Base-by-base conservation (phyloP, 2,329 filamentous ascomycete species). In the Aspergillus pseudonomiae region DNA sequence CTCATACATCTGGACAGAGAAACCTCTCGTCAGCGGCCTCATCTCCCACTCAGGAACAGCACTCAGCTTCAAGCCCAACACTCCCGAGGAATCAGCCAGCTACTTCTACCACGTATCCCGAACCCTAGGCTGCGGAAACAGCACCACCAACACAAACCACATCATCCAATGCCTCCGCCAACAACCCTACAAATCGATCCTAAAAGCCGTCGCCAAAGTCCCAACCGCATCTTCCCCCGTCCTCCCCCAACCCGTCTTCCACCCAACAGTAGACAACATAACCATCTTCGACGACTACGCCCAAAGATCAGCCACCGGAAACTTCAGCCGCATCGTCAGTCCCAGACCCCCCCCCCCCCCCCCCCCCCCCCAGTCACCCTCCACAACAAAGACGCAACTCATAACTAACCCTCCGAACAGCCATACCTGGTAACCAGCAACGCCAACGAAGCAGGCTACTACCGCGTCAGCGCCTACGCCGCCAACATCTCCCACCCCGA, bases 401-500 rank as follows among this genome's bases (percentile, higher is more conserved):
- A 36, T 36, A 36, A 16, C 41, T 43, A 21, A 43, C 41, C 7
- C 19, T 21, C 16, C 7, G 6, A 21, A 26, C 28, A 71, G 45
- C 82, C 83, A 0, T 72, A 82, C 1, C 64, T 85, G 0, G 67
- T 79, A 4, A 81, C 80, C 16, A 79, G 79, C 65, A 82, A 79
- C 60, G 60, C 83, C 65, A 78, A 83, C 60, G 83, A 85, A 67
- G 78, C 80, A 3, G 81, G 80, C 0, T 83, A 81, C 71, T 84
- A 84, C 68, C 77, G 78, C 6, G 77, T 84, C 39, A 75, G 78
- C 1, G 79, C 82, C 1, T 83, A 75, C 62, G 75, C 72, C 0
- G 71, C 74, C 28, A 78, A 80, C 39, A 70, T 79, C 24, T 70
- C 77, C 0, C 78, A 82, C 1, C 82, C 78, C 0, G 69, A 75